A percentile compares a stretch with the other conserved stretches of the same genome.
phyloP scores from a whole-genome alignment of 345 rosid genomes.

The Dimocarpus longan region DNA sequence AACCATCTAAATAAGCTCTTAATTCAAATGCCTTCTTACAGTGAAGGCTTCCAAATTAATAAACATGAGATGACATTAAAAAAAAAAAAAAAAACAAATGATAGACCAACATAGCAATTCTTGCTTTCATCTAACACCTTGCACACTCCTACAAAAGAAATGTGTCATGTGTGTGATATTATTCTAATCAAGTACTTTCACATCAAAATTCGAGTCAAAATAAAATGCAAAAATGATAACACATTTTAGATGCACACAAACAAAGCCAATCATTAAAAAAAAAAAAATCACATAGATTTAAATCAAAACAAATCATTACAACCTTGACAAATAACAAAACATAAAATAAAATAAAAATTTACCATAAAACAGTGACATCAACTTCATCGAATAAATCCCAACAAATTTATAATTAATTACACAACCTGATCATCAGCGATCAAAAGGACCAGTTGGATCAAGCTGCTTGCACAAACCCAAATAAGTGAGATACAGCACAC shows the following conservation, averaged over 20 bases:
- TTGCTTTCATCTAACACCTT: too few relatives aligned
- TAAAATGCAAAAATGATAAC: too few relatives aligned
- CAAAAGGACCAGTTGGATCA: conserved; percentile 51
- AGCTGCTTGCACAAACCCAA: conserved; percentile 73
- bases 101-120: too few relatives aligned
- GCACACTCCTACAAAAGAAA: too few relatives aligned
- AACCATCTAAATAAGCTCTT: too few relatives aligned
- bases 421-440: conserved; percentile 12
- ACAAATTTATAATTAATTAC: background rate
- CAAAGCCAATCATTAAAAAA: too few relatives aligned
- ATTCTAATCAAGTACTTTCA: background rate
- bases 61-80: too few relatives aligned
- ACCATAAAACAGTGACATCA: background rate
- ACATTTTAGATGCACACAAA: too few relatives aligned
- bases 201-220: too few relatives aligned
- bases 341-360: background rate
- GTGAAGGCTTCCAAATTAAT: too few relatives aligned
- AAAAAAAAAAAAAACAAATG: too few relatives aligned
- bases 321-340: background rate
- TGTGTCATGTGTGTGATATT: background rate
- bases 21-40: too few relatives aligned
- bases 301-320: background rate
- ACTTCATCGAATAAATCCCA: background rate
- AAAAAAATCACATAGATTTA: background rate
- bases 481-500: conserved; percentile 69